Evolutionary conservation across 2,329 filamentous ascomycete genomes (phyloP), one percentile per base, ranked within the genome.

Genomic region (Pseudogymnoascus sp.): DNA sequence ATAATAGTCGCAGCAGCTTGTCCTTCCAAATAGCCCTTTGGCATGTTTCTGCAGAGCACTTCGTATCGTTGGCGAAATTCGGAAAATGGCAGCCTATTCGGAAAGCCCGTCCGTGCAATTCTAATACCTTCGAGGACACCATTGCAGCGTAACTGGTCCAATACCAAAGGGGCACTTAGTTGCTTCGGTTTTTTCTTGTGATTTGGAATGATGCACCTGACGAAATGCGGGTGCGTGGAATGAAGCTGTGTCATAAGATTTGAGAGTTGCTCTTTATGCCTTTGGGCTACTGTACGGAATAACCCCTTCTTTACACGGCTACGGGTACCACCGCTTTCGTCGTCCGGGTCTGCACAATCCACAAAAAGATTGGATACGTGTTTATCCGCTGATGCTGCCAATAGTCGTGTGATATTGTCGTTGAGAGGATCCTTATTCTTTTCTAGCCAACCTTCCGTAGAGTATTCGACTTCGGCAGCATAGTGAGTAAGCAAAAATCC

Each of bases 371-470:
- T 83, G 1, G 92, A 90, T 64, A 97, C 82, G 71, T 99, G 93
- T 65, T 83, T 85, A 72, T 97, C 87, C 1, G 82, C 85, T 0
- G 95, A 99, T 12, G 82, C 81, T 37, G 92, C 90, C 36, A 99
- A 82, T 6, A 99, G 81, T 21, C 91, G 85, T 0, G 95, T 99
- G 65, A 99, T 83, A 65, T 97, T 99, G 80, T 99, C 95, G 70
- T 97, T 97, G 52, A 99, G 76, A 1, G 94, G 95, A 70, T 99
- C 94, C 74, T 99, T 99, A 80, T 99, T 99, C 81, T 97, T 99
- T 74, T 97, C 93, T 35, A 99, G 78, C 94, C 94, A 99, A 63
- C 89, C 89, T 62, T 93, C 86, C 0, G 94, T 99, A 0, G 88
- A 92, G 73, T 99, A 99, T 74, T 99, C 95, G 2, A 99, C 94